These are phyloP conservation scores for Phaseolus coccineus DNA, from an alignment of 331 rosid genomes.

Conservation along the genomic window DNA sequence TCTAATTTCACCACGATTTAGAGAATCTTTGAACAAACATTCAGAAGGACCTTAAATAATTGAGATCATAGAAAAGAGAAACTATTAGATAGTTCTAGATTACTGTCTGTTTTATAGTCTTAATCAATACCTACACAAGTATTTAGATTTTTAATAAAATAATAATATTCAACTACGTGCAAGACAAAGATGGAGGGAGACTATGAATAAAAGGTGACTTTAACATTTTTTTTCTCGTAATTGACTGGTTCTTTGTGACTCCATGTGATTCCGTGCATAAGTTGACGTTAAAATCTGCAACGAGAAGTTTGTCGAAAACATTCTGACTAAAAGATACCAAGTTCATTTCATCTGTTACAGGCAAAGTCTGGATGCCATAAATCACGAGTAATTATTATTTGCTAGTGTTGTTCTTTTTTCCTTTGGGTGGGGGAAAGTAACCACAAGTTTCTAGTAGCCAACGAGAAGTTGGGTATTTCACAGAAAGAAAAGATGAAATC, in stretches of 20 bases:
- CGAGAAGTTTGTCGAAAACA: not conserved
- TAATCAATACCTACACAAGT: too few relatives aligned
- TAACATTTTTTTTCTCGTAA: too few relatives aligned
- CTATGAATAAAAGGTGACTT: too few relatives aligned
- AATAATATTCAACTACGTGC: too few relatives aligned
- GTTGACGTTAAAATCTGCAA: not conserved
- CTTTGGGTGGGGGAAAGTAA: not conserved
- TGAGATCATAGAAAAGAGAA: too few relatives aligned
- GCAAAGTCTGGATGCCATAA: not conserved
- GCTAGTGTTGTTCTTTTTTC: not conserved
- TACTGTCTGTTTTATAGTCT: too few relatives aligned
- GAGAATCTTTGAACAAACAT: too few relatives aligned
- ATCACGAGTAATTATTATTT: not conserved
- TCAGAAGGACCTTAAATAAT: too few relatives aligned
- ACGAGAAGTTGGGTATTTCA: conserved; percentile 16
- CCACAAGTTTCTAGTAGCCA: not conserved
- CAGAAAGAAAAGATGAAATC: conserved; percentile 23
- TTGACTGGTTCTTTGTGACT: not conserved
- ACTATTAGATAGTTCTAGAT: too few relatives aligned
- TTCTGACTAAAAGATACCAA: not conserved
- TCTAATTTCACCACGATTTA: too few relatives aligned
- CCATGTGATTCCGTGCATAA: conserved; percentile 7
- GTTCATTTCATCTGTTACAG: not conserved
- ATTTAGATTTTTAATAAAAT: too few relatives aligned
- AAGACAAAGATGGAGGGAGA: too few relatives aligned